phyloP scores from a whole-genome alignment of 495 filamentous ascomycete genomes.

The Astrothelium macrocarpum region DNA sequence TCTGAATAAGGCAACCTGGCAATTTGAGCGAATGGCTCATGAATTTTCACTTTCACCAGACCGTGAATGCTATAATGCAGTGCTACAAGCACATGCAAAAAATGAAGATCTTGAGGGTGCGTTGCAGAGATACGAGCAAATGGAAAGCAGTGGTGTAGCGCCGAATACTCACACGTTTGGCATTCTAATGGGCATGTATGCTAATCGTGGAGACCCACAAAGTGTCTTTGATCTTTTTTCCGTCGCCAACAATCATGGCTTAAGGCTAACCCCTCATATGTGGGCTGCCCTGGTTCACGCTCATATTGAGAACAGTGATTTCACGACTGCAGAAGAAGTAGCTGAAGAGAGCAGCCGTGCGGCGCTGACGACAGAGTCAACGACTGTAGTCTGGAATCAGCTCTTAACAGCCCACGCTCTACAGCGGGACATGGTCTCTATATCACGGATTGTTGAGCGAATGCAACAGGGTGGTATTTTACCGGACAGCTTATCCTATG shows the following conservation, averaged over 20 bases:
- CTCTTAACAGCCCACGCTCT: slow-evolving; percentile 60
- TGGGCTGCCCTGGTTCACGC: background rate
- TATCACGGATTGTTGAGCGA: slow-evolving; percentile 48
- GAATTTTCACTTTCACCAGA: slow-evolving; percentile 47
- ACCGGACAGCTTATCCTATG: slow-evolving; percentile 64
- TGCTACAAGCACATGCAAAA: slow-evolving; percentile 61
- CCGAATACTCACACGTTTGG: slow-evolving; percentile 56
- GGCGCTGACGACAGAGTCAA: slow-evolving; percentile 35
- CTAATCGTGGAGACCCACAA: slow-evolving; percentile 64
- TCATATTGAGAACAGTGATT: slow-evolving; percentile 8
- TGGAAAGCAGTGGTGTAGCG: slow-evolving; percentile 29
- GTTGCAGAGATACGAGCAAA: slow-evolving; percentile 46
- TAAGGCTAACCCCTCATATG: background rate
- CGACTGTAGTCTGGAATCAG: slow-evolving; percentile 67
- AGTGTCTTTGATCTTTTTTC: slow-evolving; percentile 30
- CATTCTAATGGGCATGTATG: slow-evolving; percentile 61
- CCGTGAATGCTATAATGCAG: slow-evolving; percentile 58
- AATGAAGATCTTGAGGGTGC: slow-evolving; percentile 56
- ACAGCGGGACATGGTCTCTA: slow-evolving; percentile 49
- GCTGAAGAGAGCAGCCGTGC: slow-evolving; percentile 26
- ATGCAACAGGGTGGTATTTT: slow-evolving; percentile 52
- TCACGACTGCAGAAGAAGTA: slow-evolving; percentile 19
- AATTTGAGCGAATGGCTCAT: slow-evolving; percentile 49
- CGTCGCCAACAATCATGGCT: background rate
- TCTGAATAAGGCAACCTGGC: slow-evolving; percentile 41